Base-by-base conservation (phyloP, 192 early-diverging fungal species). In the Mortierella claussenii region DNA sequence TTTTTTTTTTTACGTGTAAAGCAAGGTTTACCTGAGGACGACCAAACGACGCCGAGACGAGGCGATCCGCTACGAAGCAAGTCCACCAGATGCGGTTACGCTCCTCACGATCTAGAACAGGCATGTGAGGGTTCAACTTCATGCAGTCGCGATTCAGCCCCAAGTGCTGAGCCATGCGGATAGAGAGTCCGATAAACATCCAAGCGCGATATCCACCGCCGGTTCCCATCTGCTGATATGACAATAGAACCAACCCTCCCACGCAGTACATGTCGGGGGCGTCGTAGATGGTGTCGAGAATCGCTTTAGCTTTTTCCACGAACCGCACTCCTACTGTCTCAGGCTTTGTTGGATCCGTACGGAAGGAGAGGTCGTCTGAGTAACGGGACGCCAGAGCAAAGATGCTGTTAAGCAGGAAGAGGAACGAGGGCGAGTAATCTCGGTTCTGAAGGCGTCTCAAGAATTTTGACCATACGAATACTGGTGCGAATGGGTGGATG, bases 1-100 rank as follows among this genome's bases (percentile, higher is more conserved):
- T 8, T 27, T 24, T 0, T 18, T 24, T 26, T 24, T 21, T 26
- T 17, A 9, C 26, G n/a, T 12, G 37, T 40, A 13, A 40, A 40
- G 37, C 13, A 7, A 40, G 13, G 30, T 18, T 57, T 76, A 76
- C 73, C 73, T 76, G 73, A 45, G 73, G 73, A n/a, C 73, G 44
- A 8, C 73, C 73, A 54, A 76, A 76, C 11, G 64, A 8, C 26
- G 64, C 73, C n/a, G 73, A 76, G 26, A 76, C 83, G 79, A 62
- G 74, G 28, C 89, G 85, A 65, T 94, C 92, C 27, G 90, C 82
- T 24, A 91, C 86, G 55, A 91, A 94, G 58, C 91, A 92, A n/a
- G 87, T 82, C 92, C 92, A 94, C 86, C 90, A 94, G 5, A 89
- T 88, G 9, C 91, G 87, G 57, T 87, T 88, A 31, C 90, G 83